Evolutionary conservation across 2,329 filamentous ascomycete genomes (phyloP).

Genomic region (Phoma sp.): DNA sequence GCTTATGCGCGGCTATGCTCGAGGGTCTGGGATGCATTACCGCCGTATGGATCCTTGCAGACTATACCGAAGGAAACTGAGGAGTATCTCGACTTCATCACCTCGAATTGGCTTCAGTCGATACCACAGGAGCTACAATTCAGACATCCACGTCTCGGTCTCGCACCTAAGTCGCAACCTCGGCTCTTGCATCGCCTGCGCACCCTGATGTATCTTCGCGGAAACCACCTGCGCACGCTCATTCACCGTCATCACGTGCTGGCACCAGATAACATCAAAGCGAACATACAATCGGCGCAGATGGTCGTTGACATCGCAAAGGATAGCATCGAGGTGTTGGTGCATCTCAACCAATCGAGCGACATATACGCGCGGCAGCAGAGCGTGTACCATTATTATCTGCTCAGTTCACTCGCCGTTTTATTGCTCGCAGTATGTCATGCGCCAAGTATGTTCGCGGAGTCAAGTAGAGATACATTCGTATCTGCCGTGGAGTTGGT

Average conservation of each 20-base stretch:
- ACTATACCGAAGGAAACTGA: slow-evolving; percentile 29
- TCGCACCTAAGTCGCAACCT: slow-evolving; percentile 18
- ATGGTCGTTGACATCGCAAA: slow-evolving; percentile 27
- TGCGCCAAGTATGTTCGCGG: slow-evolving; percentile 24
- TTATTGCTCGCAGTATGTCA: slow-evolving; percentile 28
- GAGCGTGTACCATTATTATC: slow-evolving; percentile 28
- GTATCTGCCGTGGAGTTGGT: slow-evolving; percentile 27
- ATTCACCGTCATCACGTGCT: slow-evolving; percentile 30
- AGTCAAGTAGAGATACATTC: slow-evolving; percentile 25
- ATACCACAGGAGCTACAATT: slow-evolving; percentile 27
- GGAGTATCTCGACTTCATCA: slow-evolving; percentile 28
- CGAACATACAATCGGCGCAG: slow-evolving; percentile 17
- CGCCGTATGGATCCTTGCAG: slow-evolving; percentile 27
- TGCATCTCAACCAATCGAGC: slow-evolving; percentile 26
- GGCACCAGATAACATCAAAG: slow-evolving; percentile 22
- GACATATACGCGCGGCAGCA: slow-evolving; percentile 29
- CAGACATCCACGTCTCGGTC: slow-evolving; percentile 19
- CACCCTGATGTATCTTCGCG: slow-evolving; percentile 25
- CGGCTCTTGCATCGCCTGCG: slow-evolving; percentile 23
- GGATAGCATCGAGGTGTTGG: slow-evolving; percentile 28
- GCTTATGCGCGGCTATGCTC: slow-evolving; percentile 27
- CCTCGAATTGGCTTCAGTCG: slow-evolving; percentile 26
- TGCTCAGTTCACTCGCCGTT: slow-evolving; percentile 26
- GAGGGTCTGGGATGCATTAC: slow-evolving; percentile 29
- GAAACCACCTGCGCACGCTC: slow-evolving; percentile 25